Evolutionary conservation across 768 basidiomycete genomes (phyloP).

Genomic region (Hydnomerulius pinastri): DNA sequence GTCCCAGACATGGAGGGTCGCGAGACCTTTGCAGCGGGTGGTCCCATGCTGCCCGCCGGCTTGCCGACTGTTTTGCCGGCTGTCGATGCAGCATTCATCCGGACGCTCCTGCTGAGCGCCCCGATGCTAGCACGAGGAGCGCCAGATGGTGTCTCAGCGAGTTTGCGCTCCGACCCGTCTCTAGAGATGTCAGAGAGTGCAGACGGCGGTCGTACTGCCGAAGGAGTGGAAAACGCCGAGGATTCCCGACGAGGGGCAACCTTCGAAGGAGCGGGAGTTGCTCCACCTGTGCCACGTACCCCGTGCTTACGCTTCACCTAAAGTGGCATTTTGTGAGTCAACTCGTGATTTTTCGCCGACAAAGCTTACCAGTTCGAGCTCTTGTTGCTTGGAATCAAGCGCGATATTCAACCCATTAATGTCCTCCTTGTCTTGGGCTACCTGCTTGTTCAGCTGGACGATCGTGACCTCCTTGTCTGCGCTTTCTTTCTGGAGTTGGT

Average conservation of each 20-base stretch:
- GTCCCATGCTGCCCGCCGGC: constrained; percentile 52
- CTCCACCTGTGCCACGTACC: constrained; percentile 55
- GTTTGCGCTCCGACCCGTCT: constrained; percentile 33
- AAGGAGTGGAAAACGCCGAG: constrained; percentile 55
- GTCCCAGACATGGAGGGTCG: constrained; percentile 40
- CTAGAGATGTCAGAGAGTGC: constrained; percentile 53
- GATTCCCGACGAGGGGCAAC: constrained; percentile 50
- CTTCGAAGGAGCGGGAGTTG: constrained; percentile 53
- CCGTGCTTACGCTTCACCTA: constrained; percentile 68
- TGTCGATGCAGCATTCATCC: constrained; percentile 38
- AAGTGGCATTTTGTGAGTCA: background rate
- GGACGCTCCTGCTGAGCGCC: constrained; percentile 53
- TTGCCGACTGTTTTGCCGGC: constrained; percentile 27
- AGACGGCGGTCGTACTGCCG: constrained; percentile 53
- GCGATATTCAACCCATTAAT: constrained; percentile 85
- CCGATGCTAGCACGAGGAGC: constrained; percentile 27
- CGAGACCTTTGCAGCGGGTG: constrained; percentile 37
- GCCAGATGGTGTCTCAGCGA: constrained; percentile 38
- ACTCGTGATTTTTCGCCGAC: background rate
- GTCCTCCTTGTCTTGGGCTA: constrained; percentile 73
- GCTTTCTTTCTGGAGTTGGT: constrained; percentile 75
- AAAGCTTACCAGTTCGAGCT: constrained; percentile 77
- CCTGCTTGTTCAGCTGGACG: constrained; percentile 67
- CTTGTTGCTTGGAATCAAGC: constrained; percentile 92
- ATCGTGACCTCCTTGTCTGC: constrained; percentile 85